Evolutionary conservation across 139 green algal genomes (phyloP), one percentile per base, ranked within the genome.

Genomic region (Closterium sp.): DNA sequence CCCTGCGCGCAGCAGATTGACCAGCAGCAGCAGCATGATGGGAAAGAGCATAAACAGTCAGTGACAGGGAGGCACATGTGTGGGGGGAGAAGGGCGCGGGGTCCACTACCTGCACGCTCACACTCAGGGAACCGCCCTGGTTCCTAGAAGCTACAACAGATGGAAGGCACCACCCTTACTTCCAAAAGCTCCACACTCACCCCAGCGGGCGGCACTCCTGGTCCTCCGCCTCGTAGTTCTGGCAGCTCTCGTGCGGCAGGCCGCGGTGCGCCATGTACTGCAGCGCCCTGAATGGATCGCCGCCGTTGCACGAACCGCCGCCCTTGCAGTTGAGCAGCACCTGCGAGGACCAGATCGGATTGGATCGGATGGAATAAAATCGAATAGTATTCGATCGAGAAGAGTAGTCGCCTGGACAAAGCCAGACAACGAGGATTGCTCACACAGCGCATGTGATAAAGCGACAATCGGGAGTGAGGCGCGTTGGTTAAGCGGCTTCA

Each of bases 181-280:
- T 7, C 27, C 5, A 86, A 29, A 86, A 30, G 73, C 0, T 86
- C 5, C 86, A 31, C 86, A 24, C 86, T 38, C 29, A 86, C 19
- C 92, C 94, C 32, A 93, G 90, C 24, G 92, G 90, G 22, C 93
- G 29, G 92, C 95, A 97, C 79, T 95, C 86, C 13, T 88, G 87
- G 86, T 96, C 95, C 9, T 92, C 70, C 22, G 95, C 95, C 87
- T 95, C 87, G 91, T 97, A 97, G 34, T 94, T 93, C 92, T 97
- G 95, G 92, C 95, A 97, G 21, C 94, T 97, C 93, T 97, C 95
- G 86, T 97, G 94, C 10, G 95, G 95, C 27, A 96, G 29, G 13
- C 94, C 94, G 30, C 93, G 21, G 0, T 87, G n/a, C 85, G 38
- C 31, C 89, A 96, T 96, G 92, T 96, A 97, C 85, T 96, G 50